Conservation (phyloP, 2,329 filamentous ascomycete species). For the Fusarium devonianum region DNA sequence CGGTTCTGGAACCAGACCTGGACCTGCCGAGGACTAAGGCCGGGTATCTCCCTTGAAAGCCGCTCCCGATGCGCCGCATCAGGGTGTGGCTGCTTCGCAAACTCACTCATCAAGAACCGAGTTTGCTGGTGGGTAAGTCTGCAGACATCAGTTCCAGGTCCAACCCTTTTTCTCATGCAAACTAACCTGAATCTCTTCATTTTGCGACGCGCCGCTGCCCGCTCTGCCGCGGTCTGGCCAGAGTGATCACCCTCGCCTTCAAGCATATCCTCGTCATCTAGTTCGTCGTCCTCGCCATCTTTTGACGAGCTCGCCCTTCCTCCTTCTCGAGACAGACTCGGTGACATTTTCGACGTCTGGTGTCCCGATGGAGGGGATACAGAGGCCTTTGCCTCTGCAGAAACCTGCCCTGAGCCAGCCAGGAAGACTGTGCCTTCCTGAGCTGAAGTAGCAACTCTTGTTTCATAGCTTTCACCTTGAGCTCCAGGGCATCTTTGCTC, state of each 20-base stretch:
- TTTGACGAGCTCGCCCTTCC: constrained; percentile 48
- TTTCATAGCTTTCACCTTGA: constrained; percentile 14
- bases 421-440: not conserved
- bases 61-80: constrained; percentile 90
- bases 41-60: constrained; percentile 88
- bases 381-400: constrained; percentile 1
- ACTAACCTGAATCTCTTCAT: constrained; percentile 82
- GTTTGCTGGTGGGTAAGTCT: constrained; percentile 96
- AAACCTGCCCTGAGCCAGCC: not conserved
- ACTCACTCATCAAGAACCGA: constrained; percentile 97
- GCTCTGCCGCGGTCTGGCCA: constrained; percentile 64
- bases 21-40: constrained; percentile 88
- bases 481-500: constrained; percentile 8
- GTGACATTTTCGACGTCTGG: constrained; percentile 45
- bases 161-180: not conserved
- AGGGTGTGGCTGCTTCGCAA: constrained; percentile 91
- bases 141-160: constrained; percentile 45
- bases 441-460: constrained; percentile 8
- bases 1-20: constrained; percentile 99
- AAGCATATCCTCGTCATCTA: constrained; percentile 65
- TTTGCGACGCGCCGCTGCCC: constrained; percentile 65
- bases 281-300: constrained; percentile 59
- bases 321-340: constrained; percentile 48
- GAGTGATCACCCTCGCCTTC: constrained; percentile 49
- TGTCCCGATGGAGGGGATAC: constrained; percentile 40